Evolutionary conservation across 345 rosid species (phyloP).

Genomic region (Melaleuca quinquenervia): DNA sequence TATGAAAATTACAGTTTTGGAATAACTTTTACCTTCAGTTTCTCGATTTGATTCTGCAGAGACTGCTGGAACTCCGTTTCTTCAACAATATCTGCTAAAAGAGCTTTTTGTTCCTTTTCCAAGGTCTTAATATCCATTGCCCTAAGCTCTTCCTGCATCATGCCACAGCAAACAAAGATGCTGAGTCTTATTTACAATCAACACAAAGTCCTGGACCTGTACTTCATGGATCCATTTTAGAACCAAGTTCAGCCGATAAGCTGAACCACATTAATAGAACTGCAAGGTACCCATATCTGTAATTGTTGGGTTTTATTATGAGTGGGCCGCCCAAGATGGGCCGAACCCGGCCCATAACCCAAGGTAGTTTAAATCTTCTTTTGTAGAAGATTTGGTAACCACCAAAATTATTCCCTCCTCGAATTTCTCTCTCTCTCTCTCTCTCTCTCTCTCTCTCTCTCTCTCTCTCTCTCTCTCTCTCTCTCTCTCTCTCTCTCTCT

Average conservation of each 20-base stretch:
- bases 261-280: not conserved
- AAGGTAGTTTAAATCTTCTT: no score
- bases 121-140: constrained; percentile 34
- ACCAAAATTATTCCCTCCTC: no score
- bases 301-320: no score
- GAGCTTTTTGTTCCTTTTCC: constrained; percentile 41
- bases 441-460: no score
- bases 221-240: not conserved
- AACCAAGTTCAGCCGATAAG: not conserved
- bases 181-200: not conserved
- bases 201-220: not conserved
- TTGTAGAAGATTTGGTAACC: no score
- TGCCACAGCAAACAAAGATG: not conserved
- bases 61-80: constrained; percentile 44
- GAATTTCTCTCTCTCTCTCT: no score
- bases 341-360: no score
- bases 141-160: constrained; percentile 44
- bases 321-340: no score
- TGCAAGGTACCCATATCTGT: not conserved
- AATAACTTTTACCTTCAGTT: constrained; percentile 35
- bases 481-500: no score
- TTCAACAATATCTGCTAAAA: constrained; percentile 44
- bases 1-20: not conserved
- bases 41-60: constrained; percentile 35
- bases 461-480: no score